Base-by-base conservation (phyloP, 148 eudicot genomes). In the Fagopyrum homotropicum region DNA sequence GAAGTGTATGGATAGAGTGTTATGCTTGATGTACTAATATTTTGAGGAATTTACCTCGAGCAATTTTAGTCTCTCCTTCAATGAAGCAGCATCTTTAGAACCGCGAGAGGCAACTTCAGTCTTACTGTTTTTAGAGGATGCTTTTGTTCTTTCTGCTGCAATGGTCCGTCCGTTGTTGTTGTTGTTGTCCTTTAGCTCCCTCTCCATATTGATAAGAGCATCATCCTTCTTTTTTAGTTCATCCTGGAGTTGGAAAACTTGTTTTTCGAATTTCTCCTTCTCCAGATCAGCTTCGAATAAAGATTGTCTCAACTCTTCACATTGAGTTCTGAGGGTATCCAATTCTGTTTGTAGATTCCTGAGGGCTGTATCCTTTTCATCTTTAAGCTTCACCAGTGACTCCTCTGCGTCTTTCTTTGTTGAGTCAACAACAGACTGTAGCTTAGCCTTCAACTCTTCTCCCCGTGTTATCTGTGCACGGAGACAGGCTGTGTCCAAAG, bases 171-270 rank as follows among this genome's bases (percentile, higher is more conserved):
- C 78, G n/a, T n/a, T n/a, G n/a, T n/a, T 22, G 26, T 22, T 22
- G 70, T 47, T 80, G 30, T 63, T 74, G 75, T 89, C 96, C 77
- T 83, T 89, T 19, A 86, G 81, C 82, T 88, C 89, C 82, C 86
- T 90, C 85, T 94, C 93, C 52, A 88, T 80, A 72, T 75, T 79
- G 72, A 61, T 80, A 69, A 89, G 80, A 29, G 83, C 80, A 75
- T 89, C 96, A 73, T 90, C 97, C 75, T 76, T 86, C 74, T 87
- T 90, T 82, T 84, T 85, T 44, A 92, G 49, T 50, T 92, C 92
- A 72, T 70, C 75, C 79, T 86, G 86, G 15, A 89, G 82, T 76
- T 82, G 88, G 71, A 75, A 46, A 19, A 88, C 85, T 73, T 86
- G 90, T 76, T 83, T 90, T 80, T 89, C 83, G 61, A 90, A 75